A percentile compares a stretch with the other conserved stretches of the same genome.
Conservation (phyloP, 306 rosid genomes). For the Castanea crenata region DNA sequence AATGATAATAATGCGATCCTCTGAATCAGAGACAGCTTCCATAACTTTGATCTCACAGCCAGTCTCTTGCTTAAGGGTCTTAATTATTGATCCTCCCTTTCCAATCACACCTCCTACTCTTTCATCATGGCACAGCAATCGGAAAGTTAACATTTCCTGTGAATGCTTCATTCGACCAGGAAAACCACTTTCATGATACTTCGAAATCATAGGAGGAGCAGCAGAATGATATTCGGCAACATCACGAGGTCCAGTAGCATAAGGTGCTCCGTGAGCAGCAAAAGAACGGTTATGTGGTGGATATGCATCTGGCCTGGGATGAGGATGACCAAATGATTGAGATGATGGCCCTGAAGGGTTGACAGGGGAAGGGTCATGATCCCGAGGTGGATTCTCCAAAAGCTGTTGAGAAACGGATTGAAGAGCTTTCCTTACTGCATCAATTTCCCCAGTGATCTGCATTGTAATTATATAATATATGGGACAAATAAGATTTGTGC, state of each 20-base stretch:
- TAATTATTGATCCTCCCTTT: slow-evolving; percentile 80
- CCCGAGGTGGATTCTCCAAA: slow-evolving; percentile 63
- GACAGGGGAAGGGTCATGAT: slow-evolving; percentile 40
- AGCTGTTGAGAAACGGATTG: slow-evolving; percentile 68
- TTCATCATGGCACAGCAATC: slow-evolving; percentile 73
- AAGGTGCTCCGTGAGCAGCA: slow-evolving; percentile 42
- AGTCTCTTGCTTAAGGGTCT: slow-evolving; percentile 71
- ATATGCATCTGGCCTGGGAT: slow-evolving; percentile 28
- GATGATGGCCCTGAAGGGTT: slow-evolving; percentile 48
- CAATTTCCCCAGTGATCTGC: slow-evolving; percentile 80
- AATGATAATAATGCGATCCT: slow-evolving; percentile 67
- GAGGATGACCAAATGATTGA: slow-evolving; percentile 48
- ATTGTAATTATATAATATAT: slow-evolving; percentile 18
- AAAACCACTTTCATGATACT: slow-evolving; percentile 58
- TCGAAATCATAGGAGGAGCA: slow-evolving; percentile 46
- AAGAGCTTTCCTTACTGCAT: slow-evolving; percentile 81
- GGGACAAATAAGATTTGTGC: slow-evolving; percentile 6
- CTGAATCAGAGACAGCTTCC: slow-evolving; percentile 58
- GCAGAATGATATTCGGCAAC: slow-evolving; percentile 43
- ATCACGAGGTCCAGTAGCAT: slow-evolving; percentile 52
- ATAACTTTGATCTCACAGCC: slow-evolving; percentile 82
- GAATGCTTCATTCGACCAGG: slow-evolving; percentile 59
- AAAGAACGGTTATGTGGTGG: slow-evolving; percentile 43
- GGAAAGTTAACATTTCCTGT: slow-evolving; percentile 68
- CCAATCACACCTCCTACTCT: slow-evolving; percentile 87